Base-by-base conservation (phyloP, 176 grass and related monocot genomes). In the Stipa capillata region DNA sequence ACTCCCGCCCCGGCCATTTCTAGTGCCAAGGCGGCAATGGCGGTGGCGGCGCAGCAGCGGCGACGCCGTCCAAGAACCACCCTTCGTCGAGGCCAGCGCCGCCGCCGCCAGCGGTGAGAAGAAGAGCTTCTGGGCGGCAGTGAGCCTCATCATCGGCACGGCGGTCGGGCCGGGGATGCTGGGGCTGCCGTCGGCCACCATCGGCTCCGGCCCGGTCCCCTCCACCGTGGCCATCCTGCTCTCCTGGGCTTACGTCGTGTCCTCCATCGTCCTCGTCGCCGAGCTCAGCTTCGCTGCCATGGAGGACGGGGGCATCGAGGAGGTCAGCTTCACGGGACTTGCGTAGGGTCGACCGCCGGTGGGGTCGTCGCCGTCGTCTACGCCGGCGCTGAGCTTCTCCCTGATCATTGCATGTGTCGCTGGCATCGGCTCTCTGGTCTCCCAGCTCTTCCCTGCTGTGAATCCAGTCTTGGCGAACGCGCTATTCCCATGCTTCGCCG, bases 241-340 rank as follows among this genome's bases (percentile, higher is more conserved):
- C 11, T 97, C 90, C 14, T 97, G 88, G 94, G 73, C 82, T 16
- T 97, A 97, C 72, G 88, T 93, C 11, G 77, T 97, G 51, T 93
- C 89, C 20, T 97, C 89, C 23, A 88, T 97, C 50, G 32, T 93
- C 40, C 88, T 97, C 27, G 94, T 97, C 7, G 91, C 81, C 9
- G 94, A 97, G 83, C 81, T 91, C 28, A 93, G 88, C 73, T 93
- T 91, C 76, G 84, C 81, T 2, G 82, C 94, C 43, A 91, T 93
- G 91, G 55, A 78, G 54, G 79, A 80, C 6, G 78, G 66, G 2
- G 80, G 76, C 24, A 56, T 89, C 4, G 69, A 91, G 23, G 91
- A 97, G 81, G 86, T 97, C 65, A 93, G 90, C 69, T 97, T 97
- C 78, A 97, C 94, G 21, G 88, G 86, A 50, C 86, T 97, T 86